These are phyloP conservation scores for Psilocybe azurescens DNA, from an alignment of 768 basidiomycete genomes.

Conservation along the genomic window DNA sequence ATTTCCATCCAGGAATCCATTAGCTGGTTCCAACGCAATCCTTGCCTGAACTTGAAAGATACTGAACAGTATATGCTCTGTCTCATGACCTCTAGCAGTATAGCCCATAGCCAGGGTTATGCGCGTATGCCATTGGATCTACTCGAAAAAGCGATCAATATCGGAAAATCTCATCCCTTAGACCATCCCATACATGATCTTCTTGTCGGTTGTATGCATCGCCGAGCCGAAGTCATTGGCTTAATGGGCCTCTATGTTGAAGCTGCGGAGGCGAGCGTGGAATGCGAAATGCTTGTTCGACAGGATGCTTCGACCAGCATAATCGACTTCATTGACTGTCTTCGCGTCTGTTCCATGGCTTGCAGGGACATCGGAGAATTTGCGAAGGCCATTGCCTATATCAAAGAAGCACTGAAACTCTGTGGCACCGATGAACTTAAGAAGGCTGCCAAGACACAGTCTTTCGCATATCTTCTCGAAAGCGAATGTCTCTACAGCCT, in stretches of 20 bases:
- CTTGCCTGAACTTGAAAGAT: not conserved
- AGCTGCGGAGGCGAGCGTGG: constrained; percentile 10
- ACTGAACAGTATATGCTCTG: constrained; percentile 14
- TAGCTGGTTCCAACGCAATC: constrained; percentile 1
- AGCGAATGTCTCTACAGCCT: constrained; percentile 3
- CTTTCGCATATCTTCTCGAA: constrained; percentile 1
- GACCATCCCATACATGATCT: not conserved
- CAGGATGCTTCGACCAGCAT: not conserved
- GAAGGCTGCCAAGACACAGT: constrained; percentile 1
- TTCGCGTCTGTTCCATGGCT: constrained; percentile 8
- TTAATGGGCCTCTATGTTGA: constrained; percentile 13
- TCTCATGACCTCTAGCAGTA: constrained; percentile 9
- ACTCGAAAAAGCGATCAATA: constrained; percentile 12
- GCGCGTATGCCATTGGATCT: constrained; percentile 4
- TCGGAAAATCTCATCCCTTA: constrained; percentile 5
- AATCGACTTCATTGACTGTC: constrained; percentile 15
- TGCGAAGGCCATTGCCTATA: constrained; percentile 2
- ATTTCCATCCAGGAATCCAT: constrained; percentile 6
- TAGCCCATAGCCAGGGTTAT: constrained; percentile 12
- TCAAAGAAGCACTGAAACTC: constrained; percentile 14
- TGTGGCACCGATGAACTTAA: constrained; percentile 3
- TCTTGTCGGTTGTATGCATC: constrained; percentile 14
- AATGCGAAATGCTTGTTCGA: constrained; percentile 9
- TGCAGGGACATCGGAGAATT: not conserved
- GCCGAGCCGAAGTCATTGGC: constrained; percentile 13